Evolutionary conservation across 2,329 filamentous ascomycete genomes (phyloP).

Genomic region (Nigrospora oryzae): DNA sequence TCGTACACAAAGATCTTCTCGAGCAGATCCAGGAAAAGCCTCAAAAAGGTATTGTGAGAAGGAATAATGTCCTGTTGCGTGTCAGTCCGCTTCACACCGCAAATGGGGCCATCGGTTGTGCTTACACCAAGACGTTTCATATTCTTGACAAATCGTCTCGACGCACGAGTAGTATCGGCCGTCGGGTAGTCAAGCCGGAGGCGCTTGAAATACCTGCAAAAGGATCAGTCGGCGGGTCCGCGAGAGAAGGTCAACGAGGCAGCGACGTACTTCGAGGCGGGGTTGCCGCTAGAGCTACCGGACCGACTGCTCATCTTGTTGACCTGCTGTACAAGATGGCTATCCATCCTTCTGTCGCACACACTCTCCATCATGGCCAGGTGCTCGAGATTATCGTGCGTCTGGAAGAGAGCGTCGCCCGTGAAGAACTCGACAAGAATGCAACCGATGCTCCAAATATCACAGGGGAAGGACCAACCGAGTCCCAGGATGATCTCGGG

Average conservation of each 20-base stretch:
- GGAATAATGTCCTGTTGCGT: slow-evolving; percentile 55
- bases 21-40: slow-evolving; percentile 55
- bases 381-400: slow-evolving; percentile 64
- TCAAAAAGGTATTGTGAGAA: slow-evolving; percentile 47
- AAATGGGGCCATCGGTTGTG: slow-evolving; percentile 3
- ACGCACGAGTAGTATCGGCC: slow-evolving; percentile 54
- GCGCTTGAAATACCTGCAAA: slow-evolving; percentile 55
- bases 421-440: slow-evolving; percentile 67
- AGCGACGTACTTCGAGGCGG: slow-evolving; percentile 51
- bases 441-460: slow-evolving; percentile 68
- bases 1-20: slow-evolving; percentile 63
- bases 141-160: slow-evolving; percentile 59
- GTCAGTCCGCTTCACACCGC: slow-evolving; percentile 9
- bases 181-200: slow-evolving; percentile 58
- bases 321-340: slow-evolving; percentile 47
- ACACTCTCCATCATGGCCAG: slow-evolving; percentile 71
- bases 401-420: slow-evolving; percentile 63
- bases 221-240: background rate
- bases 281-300: slow-evolving; percentile 47
- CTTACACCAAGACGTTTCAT: slow-evolving; percentile 60
- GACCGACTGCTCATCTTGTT: slow-evolving; percentile 48
- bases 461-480: slow-evolving; percentile 64
- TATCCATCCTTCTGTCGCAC: slow-evolving; percentile 50
- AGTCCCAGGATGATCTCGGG: slow-evolving; percentile 64
- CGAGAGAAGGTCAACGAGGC: background rate